phyloP scores from a whole-genome alignment of 2,329 filamentous ascomycete genomes.

The Fusarium torreyae region DNA sequence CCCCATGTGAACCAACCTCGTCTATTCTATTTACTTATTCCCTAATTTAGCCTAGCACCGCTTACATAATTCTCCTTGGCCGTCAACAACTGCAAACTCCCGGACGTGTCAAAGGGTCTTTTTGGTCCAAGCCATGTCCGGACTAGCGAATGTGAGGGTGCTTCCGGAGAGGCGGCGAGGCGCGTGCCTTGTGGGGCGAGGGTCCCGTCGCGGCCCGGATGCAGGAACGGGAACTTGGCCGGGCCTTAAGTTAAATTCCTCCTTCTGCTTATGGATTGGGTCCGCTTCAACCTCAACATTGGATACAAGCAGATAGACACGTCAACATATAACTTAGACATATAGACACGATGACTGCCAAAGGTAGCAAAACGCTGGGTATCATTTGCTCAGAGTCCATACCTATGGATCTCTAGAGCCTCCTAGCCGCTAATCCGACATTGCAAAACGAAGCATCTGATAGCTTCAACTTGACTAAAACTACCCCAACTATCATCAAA shows the following conservation, averaged over 20 bases:
- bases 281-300: background rate
- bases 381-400: constrained; percentile 48
- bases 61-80: constrained; percentile 22
- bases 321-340: background rate
- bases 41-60: constrained; percentile 25
- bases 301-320: background rate
- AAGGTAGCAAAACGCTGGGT: constrained; percentile 47
- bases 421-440: constrained; percentile 30
- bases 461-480: constrained; percentile 27
- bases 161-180: background rate
- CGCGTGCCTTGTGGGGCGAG: constrained; percentile 41
- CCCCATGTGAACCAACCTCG: constrained; percentile 27
- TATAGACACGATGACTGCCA: background rate
- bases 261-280: background rate
- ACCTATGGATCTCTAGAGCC: constrained; percentile 38
- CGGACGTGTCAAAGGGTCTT: constrained; percentile 19
- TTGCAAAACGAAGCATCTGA: constrained; percentile 37
- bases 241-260: constrained; percentile 6
- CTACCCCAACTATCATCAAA: constrained; percentile 26
- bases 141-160: constrained; percentile 8
- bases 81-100: constrained; percentile 28
- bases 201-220: constrained; percentile 43
- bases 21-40: constrained; percentile 49
- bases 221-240: constrained; percentile 38
- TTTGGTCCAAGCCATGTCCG: background rate